A percentile compares a stretch with the other conserved stretches of the same genome.
phyloP scores from a whole-genome alignment of 352 stramenopile species.

The Globisporangium radiosum region DNA sequence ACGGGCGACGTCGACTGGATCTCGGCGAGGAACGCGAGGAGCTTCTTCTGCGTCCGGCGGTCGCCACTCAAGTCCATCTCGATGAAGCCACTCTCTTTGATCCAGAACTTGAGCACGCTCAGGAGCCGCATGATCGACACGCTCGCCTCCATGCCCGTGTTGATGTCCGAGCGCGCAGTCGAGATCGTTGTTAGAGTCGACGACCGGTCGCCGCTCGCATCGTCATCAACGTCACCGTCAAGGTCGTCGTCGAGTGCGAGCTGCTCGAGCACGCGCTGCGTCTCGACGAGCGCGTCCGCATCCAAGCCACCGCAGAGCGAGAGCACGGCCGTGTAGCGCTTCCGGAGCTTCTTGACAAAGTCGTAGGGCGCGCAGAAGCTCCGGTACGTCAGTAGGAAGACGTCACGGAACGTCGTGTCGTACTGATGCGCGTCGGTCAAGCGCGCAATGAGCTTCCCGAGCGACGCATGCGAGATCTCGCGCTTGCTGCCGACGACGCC shows the following conservation, averaged over 20 bases:
- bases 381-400: slow-evolving; percentile 79
- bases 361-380: slow-evolving; percentile 82
- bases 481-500: slow-evolving; percentile 53
- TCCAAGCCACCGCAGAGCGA: slow-evolving; percentile 47
- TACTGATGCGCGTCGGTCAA: slow-evolving; percentile 83
- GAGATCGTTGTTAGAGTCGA: slow-evolving; percentile 64
- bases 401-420: slow-evolving; percentile 80
- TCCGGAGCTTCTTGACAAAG: slow-evolving; percentile 86
- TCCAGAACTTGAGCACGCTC: slow-evolving; percentile 86
- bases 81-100: slow-evolving; percentile 84
- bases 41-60: slow-evolving; percentile 65
- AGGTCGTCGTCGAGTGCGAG: slow-evolving; percentile 45
- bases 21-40: slow-evolving; percentile 63
- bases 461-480: slow-evolving; percentile 82
- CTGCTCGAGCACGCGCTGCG: slow-evolving; percentile 56
- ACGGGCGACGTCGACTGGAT: slow-evolving; percentile 75
- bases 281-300: slow-evolving; percentile 46
- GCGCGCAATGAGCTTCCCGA: slow-evolving; percentile 77
- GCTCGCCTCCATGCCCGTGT: slow-evolving; percentile 72
- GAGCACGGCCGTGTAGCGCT: slow-evolving; percentile 74
- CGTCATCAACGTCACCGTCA: slow-evolving; percentile 9
- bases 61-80: slow-evolving; percentile 65
- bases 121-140: slow-evolving; percentile 85
- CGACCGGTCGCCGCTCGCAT: slow-evolving; percentile 21
- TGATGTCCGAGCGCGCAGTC: slow-evolving; percentile 69